Conservation (phyloP, 2,329 filamentous ascomycete species). For the Cercospora sp. region DNA sequence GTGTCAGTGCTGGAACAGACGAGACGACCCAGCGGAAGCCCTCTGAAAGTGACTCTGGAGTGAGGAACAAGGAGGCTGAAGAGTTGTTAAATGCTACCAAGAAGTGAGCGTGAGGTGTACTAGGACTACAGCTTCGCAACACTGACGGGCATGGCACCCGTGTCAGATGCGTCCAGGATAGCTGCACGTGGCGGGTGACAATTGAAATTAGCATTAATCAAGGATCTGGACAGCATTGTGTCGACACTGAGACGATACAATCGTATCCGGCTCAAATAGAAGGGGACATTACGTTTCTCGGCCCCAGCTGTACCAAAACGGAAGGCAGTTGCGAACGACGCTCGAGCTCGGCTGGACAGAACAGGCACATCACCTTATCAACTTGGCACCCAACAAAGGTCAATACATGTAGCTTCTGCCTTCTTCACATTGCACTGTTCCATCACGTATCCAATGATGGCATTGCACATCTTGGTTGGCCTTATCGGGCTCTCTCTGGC, state of each 20-base stretch:
- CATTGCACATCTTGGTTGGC: background rate
- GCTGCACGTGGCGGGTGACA: background rate
- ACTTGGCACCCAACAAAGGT: background rate
- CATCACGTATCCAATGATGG: background rate
- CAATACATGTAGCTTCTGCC: background rate
- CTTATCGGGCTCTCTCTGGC: conserved; percentile 13
- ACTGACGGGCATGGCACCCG: background rate
- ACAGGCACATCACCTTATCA: background rate
- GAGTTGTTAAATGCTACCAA: conserved; percentile 42
- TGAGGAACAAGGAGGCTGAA: conserved; percentile 49
- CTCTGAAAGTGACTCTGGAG: conserved; percentile 43
- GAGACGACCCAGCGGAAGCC: conserved; percentile 26
- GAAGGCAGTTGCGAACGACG: background rate
- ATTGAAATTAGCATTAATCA: background rate
- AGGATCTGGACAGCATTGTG: background rate
- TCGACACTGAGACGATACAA: background rate
- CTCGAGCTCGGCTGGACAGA: background rate
- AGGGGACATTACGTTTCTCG: background rate
- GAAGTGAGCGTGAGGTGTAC: conserved; percentile 6
- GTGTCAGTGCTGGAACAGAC: conserved; percentile 58
- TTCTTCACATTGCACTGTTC: background rate
- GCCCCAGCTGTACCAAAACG: background rate
- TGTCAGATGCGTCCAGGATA: background rate
- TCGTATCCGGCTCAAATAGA: background rate
- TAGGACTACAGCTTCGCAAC: background rate